Evolutionary conservation across 2,329 filamentous ascomycete genomes (phyloP).

Genomic region (Pyrenophora seminiperda): DNA sequence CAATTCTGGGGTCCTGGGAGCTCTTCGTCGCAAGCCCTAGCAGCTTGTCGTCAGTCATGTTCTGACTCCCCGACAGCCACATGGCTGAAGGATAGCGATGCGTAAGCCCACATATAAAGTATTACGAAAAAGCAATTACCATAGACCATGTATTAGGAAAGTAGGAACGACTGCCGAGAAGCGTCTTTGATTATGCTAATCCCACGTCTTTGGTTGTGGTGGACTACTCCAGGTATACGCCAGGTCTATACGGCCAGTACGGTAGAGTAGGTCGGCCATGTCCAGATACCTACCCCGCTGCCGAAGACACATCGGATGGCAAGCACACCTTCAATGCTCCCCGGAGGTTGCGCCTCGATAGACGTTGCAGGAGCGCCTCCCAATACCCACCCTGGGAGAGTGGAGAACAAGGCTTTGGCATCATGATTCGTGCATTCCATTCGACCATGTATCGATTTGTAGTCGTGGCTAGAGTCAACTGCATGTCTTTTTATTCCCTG

Average conservation of each 20-base stretch:
- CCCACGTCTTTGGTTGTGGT: too few relatives aligned
- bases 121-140: too few relatives aligned
- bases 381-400: conserved; percentile 17
- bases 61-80: background rate
- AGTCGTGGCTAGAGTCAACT: conserved; percentile 5
- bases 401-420: conserved; percentile 11
- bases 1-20: conserved; percentile 7
- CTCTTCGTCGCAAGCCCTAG: conserved; percentile 1
- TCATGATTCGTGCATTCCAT: conserved; percentile 8
- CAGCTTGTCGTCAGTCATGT: background rate
- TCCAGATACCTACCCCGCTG: background rate
- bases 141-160: too few relatives aligned
- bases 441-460: conserved; percentile 5
- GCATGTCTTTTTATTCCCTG: conserved; percentile 8
- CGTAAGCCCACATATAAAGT: too few relatives aligned
- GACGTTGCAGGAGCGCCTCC: conserved; percentile 4
- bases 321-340: too few relatives aligned
- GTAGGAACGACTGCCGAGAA: too few relatives aligned
- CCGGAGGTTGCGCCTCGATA: background rate
- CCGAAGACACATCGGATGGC: background rate
- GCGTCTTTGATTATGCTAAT: too few relatives aligned
- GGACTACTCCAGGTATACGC: too few relatives aligned
- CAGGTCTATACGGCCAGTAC: too few relatives aligned
- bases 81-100: too few relatives aligned
- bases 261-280: too few relatives aligned